Evolutionary conservation across 1,284 basidiomycete genomes (phyloP).

Genomic region (Malassezia equina): DNA sequence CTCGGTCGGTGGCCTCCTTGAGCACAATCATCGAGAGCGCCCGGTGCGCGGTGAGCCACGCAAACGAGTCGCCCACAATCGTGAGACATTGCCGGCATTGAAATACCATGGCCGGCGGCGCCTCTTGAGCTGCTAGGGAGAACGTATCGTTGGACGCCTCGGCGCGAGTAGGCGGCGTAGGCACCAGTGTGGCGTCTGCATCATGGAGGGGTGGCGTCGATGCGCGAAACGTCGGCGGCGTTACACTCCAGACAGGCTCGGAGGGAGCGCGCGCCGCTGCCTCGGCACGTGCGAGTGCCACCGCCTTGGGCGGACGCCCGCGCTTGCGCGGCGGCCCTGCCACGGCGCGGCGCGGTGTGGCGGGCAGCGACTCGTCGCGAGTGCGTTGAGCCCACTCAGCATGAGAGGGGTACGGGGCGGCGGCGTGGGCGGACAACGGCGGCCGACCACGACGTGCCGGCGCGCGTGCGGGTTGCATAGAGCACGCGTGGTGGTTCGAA

Average conservation of each 20-base stretch:
- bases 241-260: background rate
- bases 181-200: background rate
- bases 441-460: slow-evolving; percentile 6
- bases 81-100: slow-evolving; percentile 26
- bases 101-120: slow-evolving; percentile 23
- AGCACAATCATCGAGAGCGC: slow-evolving; percentile 29
- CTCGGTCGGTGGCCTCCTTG: slow-evolving; percentile 19
- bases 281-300: background rate
- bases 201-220: background rate
- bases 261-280: background rate
- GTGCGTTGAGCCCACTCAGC: background rate
- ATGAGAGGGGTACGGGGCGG: background rate
- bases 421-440: slow-evolving; percentile 2
- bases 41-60: slow-evolving; percentile 24
- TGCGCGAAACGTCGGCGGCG: slow-evolving; percentile 1
- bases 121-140: background rate
- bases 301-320: slow-evolving; percentile 7
- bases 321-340: slow-evolving; percentile 4
- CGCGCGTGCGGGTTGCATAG: slow-evolving; percentile 4
- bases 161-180: background rate
- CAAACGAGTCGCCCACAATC: slow-evolving; percentile 24
- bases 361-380: background rate
- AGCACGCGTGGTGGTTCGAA: background rate
- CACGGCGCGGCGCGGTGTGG: background rate
- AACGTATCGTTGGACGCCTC: background rate